Base-by-base conservation (phyloP, 2,329 filamentous ascomycete species). In the Cytospora leucostoma region DNA sequence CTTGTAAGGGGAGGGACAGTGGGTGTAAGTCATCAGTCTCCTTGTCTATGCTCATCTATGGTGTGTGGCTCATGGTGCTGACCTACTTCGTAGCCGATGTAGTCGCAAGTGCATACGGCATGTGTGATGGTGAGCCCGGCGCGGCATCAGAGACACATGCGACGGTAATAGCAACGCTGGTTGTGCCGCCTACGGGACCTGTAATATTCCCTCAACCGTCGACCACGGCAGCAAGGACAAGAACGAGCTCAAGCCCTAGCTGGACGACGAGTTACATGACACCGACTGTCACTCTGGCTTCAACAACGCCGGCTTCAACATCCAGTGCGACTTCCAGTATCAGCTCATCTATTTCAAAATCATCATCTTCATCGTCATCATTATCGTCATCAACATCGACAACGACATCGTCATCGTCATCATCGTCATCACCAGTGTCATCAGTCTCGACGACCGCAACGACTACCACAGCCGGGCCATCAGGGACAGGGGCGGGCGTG, bases 321-420 rank as follows among this genome's bases (percentile, higher is more conserved):
- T 53, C 64, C 19, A 61, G 56, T 50, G 15, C 44, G 12, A 61
- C 51, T 92, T 96, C 50, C 95, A 79, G 75, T 77, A 91, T 93
- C 93, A 96, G 74, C 92, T 96, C 87, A 87, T 1, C 93, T 2
- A 33, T 38, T n/a, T 35, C 49, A 55, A 19, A 35, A 38, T 35
- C 40, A 21, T 32, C 35, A n/a, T 34, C 27, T 15, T 37, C 35
- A 13, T 37, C 35, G 35, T 37, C 35, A 13, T 37, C n/a, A 19
- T 10, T 19, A 10, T 47, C 40, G 40, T 7, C 87, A 87, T 1
- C 93, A 2, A 34, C 52, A 11, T 38, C 50, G 40, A 33, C 52
- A 34, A 19, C 54, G 11, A 21, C 38, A 34, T 54, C 49, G 17
- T 52, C 35, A 17, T 47, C 60, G 11, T 44, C 52, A 11, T 38